Evolutionary conservation across 179 eudicot genomes (phyloP).

Genomic region (Beta macrorhiza): DNA sequence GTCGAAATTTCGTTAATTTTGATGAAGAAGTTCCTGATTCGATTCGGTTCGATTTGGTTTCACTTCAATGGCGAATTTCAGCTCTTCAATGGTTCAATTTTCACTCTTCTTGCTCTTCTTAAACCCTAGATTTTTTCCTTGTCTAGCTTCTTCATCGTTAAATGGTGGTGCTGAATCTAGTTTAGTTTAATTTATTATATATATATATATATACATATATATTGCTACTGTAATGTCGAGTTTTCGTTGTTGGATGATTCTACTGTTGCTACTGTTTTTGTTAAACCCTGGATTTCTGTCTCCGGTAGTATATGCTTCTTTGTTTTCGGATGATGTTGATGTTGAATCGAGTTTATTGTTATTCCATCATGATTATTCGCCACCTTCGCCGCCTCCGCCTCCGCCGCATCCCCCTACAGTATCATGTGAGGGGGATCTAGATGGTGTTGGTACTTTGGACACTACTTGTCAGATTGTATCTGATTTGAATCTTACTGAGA

Average conservation of each 20-base stretch:
- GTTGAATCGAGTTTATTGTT: slow-evolving; percentile 21
- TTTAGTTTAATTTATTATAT: neutral
- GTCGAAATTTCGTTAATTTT: neutral
- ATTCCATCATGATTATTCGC: slow-evolving; percentile 56
- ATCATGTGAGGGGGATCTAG: slow-evolving; percentile 74
- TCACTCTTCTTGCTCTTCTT: neutral
- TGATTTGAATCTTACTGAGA: slow-evolving; percentile 70
- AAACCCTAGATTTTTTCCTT: neutral
- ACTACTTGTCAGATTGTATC: slow-evolving; percentile 61
- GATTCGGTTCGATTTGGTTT: neutral
- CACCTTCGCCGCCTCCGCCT: slow-evolving; percentile 74
- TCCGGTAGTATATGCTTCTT: neutral
- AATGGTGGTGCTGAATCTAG: slow-evolving; percentile 1
- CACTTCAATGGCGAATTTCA: slow-evolving; percentile 18
- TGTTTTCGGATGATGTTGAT: slow-evolving; percentile 5
- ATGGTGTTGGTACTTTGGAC: slow-evolving; percentile 67
- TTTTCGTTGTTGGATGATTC: slow-evolving; percentile 3
- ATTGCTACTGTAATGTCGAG: slow-evolving; percentile 3
- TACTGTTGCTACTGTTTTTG: slow-evolving; percentile 2
- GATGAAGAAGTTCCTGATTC: neutral
- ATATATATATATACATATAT: too few relatives aligned
- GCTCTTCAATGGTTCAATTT: neutral
- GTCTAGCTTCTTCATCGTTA: neutral
- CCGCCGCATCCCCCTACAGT: slow-evolving; percentile 68
- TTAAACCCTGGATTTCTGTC: slow-evolving; percentile 15